Base-by-base conservation (phyloP, 805 yeast genomes). In the Deakozyma indianensis region DNA sequence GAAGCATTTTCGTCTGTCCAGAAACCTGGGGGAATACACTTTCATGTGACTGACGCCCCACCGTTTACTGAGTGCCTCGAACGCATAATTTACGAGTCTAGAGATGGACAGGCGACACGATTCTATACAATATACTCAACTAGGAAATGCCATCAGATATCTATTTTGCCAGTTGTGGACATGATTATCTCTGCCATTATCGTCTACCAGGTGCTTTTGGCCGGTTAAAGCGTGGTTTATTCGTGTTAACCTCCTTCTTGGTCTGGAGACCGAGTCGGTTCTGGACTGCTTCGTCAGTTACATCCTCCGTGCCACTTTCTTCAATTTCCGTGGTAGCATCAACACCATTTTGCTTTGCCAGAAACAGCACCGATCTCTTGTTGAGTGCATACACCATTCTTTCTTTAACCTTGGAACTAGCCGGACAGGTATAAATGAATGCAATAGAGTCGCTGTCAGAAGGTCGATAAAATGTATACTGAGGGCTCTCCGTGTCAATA, bases 361-460 rank as follows among this genome's bases (percentile, higher is more conserved):
- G 38, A 5, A 14, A 4, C 7, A 32, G 11, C 9, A 32, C 18
- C 5, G 38, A 14, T 20, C 18, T 32, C 18, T 32, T 32, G 38
- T n/a, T 32, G 18, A 32, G 18, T n/a, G 98, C 97, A 57, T 87
- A 86, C 43, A 87, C 61, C 96, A 90, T 90, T 55, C 97, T 74
- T 44, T 87, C 92, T 61, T 80, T 83, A 35, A 92, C 92, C 62
- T 78, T 80, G 40, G 95, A 80, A 1, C 88, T 87, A 0, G 94
- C 77, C 2, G 98, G 97, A 61, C 96, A 88, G 4, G 90, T 72
- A 59, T 85, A 85, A 25, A 88, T 75, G 60, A 90, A 87, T 27
- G 74, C 54, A 66, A 66, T 43, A 66, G 70, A 53, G 38, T 46
- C 52, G 9, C 45, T 42, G 38, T 53, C 48, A 35, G 46, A 46